Evolutionary conservation across 2,329 filamentous ascomycete genomes (phyloP).

Genomic region (Diaporthe australafricana): DNA sequence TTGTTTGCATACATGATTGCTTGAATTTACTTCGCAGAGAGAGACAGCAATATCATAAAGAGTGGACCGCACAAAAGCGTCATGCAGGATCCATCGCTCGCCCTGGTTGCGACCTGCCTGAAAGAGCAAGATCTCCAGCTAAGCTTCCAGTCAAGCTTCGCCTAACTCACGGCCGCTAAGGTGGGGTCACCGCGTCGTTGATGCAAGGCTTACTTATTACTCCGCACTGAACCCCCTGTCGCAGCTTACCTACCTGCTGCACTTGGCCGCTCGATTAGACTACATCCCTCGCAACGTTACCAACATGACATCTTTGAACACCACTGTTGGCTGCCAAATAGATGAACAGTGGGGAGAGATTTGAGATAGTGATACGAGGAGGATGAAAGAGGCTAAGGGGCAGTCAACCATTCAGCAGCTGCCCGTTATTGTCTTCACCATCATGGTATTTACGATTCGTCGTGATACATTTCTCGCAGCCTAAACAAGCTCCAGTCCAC

Average conservation of each 20-base stretch:
- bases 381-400: neutral
- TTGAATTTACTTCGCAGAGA: neutral
- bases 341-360: neutral
- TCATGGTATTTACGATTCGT: neutral
- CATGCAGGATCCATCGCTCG: constrained; percentile 10
- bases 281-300: neutral
- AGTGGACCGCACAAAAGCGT: neutral
- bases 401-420: neutral
- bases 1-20: neutral
- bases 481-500: neutral
- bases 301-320: neutral
- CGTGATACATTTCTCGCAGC: neutral
- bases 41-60: neutral
- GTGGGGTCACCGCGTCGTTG: neutral
- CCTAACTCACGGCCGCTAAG: neutral
- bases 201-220: neutral
- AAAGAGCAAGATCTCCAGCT: constrained; percentile 5
- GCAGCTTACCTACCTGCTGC: neutral
- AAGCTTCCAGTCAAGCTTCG: constrained; percentile 21
- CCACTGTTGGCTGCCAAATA: neutral
- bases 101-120: constrained; percentile 4
- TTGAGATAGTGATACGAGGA: too few species aligned
- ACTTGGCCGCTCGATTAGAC: too few species aligned
- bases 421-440: neutral
- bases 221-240: neutral